Evolutionary conservation across 2,329 filamentous ascomycete genomes (phyloP), one percentile per base, ranked within the genome.

Genomic region (Penicillium sp.): DNA sequence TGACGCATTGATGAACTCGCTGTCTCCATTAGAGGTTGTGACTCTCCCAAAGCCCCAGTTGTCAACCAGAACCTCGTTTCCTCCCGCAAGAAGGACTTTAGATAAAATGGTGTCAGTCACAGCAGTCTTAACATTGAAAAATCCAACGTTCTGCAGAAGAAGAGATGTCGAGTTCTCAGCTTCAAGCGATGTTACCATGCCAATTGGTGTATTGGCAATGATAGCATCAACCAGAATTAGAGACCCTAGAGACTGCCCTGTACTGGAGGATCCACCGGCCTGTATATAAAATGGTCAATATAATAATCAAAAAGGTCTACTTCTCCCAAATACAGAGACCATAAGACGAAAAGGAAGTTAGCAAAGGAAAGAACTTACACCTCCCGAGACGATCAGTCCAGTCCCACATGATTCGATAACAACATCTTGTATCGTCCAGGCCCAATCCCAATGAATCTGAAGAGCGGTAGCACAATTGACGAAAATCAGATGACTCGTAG

Each of bases 371-470:
- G 23, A 36, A 53, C 58, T 40, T 47, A 63, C 59, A 0, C 63
- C 62, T 3, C 61, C 61, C 30, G 57, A 41, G n/a, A 84, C 78
- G 50, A 80, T 75, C 2, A 85, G 59, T 4, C 78, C 81, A 13
- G 75, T 70, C 2, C 66, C 61, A 61, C 81, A 83, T 57, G 79
- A 80, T 51, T 79, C 76, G 59, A 84, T 78, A 2, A 63, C 72
- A 29, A 83, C 63, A 10, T 74, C 73, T 51, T 78, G 76, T 61
- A 78, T 81, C 0, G 77, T 80, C 77, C 77, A 85, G 0, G 78
- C 79, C 83, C 83, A 85, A 53, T 82, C 77, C 81, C 81, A 85
- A 10, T 80, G 66, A 53, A 82, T 74, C 26, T 80, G 75, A 36
- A 86, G 78, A 2, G 81, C 81, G 0, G 81, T 84, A 0, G 74